Conservation (phyloP, 192 early-diverging fungal genomes). For the Backusella sp. region DNA sequence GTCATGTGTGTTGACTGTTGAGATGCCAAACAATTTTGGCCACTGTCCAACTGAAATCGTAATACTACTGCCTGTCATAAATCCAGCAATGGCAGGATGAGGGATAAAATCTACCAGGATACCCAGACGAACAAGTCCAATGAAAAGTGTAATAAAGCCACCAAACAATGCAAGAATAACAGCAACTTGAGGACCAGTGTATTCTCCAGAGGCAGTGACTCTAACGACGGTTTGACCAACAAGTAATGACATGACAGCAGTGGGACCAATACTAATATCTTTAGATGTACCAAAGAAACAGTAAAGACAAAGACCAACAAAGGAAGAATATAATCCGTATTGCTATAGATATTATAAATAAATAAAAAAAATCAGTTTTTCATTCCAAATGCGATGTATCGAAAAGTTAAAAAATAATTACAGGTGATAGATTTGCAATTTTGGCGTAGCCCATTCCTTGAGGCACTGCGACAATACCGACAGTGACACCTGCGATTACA, state of each 20-base stretch:
- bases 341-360: conserved; percentile 30
- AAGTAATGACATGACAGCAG: conserved; percentile 75
- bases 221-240: conserved; percentile 63
- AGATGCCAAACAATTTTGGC: conserved; percentile 73
- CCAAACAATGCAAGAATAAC: conserved; percentile 68
- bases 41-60: conserved; percentile 77
- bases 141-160: conserved; percentile 64
- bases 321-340: conserved; percentile 76
- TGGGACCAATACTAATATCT: conserved; percentile 67
- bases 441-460: conserved; percentile 73
- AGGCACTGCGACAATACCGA: conserved; percentile 73
- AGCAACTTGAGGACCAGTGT: conserved; percentile 71
- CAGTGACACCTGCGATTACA: conserved; percentile 70
- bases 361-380: not conserved
- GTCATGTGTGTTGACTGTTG: conserved; percentile 66
- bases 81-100: conserved; percentile 78
- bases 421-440: conserved; percentile 56
- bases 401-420: not conserved
- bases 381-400: not conserved
- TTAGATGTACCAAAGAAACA: conserved; percentile 73
- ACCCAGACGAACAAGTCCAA: conserved; percentile 84
- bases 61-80: conserved; percentile 81
- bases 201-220: conserved; percentile 49
- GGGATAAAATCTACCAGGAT: conserved; percentile 91
- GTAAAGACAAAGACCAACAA: conserved; percentile 70